Conservation (phyloP, 257 asterid species). For the Nemophila menziesii region DNA sequence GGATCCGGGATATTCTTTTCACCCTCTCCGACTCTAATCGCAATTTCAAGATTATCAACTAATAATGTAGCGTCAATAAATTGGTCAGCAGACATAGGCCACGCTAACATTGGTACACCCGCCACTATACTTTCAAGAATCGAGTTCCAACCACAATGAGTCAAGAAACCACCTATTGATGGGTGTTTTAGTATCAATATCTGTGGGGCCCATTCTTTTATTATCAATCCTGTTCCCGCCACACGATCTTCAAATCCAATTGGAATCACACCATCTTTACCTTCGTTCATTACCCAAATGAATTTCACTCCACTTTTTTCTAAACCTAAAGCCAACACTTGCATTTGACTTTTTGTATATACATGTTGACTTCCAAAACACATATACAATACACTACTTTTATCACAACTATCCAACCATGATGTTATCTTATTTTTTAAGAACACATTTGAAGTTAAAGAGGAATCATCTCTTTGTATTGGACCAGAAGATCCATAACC, state of each 20-base stretch:
- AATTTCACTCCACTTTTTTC: conserved; percentile 1
- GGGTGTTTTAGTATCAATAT: neutral
- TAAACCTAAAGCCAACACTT: neutral
- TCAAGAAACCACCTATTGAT: conserved; percentile 1
- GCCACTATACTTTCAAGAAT: conserved; percentile 1
- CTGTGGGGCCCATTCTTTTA: conserved; percentile 2
- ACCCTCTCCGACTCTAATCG: neutral
- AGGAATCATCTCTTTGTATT: neutral
- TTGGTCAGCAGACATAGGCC: conserved; percentile 4
- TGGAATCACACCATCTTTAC: neutral
- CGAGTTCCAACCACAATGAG: conserved; percentile 6
- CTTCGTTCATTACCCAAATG: conserved; percentile 4
- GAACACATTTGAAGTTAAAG: too few relatives aligned
- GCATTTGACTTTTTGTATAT: neutral
- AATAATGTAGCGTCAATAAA: neutral
- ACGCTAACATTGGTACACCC: conserved; percentile 2
- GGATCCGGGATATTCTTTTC: neutral
- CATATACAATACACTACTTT: neutral
- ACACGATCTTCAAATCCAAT: conserved; percentile 1
- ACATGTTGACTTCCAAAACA: conserved; percentile 4
- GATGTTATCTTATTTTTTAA: neutral
- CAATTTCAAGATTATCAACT: conserved; percentile 1
- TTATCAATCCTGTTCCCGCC: conserved; percentile 2
- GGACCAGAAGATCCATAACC: neutral
- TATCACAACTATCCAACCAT: neutral